phyloP scores from a whole-genome alignment of 164 flowering plant genomes.

The Tinospora cordifolia region DNA sequence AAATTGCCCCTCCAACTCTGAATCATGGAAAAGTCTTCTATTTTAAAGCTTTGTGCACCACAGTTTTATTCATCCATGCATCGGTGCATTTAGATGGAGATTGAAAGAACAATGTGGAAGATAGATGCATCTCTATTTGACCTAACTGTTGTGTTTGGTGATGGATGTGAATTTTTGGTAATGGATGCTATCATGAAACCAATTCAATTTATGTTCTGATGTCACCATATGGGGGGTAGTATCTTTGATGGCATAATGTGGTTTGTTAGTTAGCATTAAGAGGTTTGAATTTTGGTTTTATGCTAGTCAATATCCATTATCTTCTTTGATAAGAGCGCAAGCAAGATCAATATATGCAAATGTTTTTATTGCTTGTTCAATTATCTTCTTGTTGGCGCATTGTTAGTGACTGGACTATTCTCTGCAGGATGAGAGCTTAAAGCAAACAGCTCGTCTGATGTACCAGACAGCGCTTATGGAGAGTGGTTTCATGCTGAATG shows the following conservation, averaged over 20 bases:
- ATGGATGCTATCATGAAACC: not conserved
- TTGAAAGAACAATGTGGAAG: not conserved
- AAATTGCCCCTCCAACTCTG: too few relatives aligned
- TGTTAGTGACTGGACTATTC: not conserved
- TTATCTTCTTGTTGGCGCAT: not conserved
- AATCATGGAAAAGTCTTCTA: too few relatives aligned
- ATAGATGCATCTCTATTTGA: not conserved
- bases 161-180: not conserved
- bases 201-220: not conserved
- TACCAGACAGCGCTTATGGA: slow-evolving; percentile 95
- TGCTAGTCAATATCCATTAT: too few relatives aligned
- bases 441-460: slow-evolving; percentile 71
- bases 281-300: too few relatives aligned
- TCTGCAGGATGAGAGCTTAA: slow-evolving; percentile 61
- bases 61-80: not conserved
- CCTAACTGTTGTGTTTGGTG: too few relatives aligned
- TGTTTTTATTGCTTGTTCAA: not conserved
- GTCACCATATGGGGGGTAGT: not conserved
- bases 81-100: not conserved
- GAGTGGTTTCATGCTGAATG: slow-evolving; percentile 68
- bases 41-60: too few relatives aligned
- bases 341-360: too few relatives aligned
- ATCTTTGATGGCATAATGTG: too few relatives aligned
- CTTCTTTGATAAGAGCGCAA: too few relatives aligned
- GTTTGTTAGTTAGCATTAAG: too few relatives aligned